phyloP scores from a whole-genome alignment of 176 grass and related monocot genomes.

The Pontederia crassipes region DNA sequence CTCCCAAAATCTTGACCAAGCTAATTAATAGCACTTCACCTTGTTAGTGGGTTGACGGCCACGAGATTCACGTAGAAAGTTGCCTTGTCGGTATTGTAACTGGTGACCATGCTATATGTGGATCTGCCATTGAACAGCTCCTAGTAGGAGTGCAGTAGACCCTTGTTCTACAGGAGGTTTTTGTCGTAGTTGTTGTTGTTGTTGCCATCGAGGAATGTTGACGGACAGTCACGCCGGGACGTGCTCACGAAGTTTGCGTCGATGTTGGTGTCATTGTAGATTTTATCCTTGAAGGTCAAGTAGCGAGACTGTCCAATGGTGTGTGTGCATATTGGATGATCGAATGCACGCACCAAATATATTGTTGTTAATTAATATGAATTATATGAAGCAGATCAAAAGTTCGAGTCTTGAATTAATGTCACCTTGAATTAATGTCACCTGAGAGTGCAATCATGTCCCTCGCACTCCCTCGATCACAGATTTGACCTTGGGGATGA shows the following conservation, averaged over 20 bases:
- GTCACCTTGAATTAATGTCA: not conserved
- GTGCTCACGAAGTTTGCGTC: not conserved
- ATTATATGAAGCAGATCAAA: too few species aligned
- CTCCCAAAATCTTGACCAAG: not conserved
- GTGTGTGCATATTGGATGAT: not conserved
- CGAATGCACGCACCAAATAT: too few species aligned
- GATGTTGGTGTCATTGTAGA: conserved; percentile 3
- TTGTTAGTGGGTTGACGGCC: not conserved
- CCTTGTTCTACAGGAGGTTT: conserved; percentile 10
- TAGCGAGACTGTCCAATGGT: conserved; percentile 1
- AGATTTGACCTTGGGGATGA: conserved; percentile 54
- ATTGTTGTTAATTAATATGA: too few species aligned
- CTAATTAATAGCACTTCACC: not conserved
- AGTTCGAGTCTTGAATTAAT: too few species aligned
- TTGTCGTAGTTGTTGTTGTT: not conserved
- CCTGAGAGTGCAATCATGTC: conserved; percentile 65
- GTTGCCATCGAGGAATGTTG: not conserved
- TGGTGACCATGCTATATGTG: not conserved
- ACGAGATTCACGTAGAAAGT: conserved; percentile 1
- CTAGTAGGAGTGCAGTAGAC: conserved; percentile 6
- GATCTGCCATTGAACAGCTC: not conserved
- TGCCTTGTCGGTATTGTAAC: not conserved
- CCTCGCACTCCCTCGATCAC: conserved; percentile 44
- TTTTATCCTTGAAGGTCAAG: not conserved
- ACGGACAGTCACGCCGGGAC: not conserved